phyloP scores from a whole-genome alignment of 2,329 filamentous ascomycete species.

The Colletotrichum abscissum region DNA sequence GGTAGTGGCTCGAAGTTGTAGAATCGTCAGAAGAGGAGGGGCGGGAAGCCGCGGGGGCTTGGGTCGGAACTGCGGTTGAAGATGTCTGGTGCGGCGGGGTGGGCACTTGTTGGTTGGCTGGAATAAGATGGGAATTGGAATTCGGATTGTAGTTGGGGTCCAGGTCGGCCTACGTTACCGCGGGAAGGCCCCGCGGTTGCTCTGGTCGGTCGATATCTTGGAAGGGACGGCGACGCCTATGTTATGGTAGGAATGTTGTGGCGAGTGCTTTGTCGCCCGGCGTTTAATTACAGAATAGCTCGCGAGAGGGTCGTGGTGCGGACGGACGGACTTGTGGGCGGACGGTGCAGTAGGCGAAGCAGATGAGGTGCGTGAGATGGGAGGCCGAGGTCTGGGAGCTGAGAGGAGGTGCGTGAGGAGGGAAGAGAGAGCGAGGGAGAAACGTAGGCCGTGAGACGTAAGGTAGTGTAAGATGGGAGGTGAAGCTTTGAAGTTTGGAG shows the following conservation, averaged over 20 bases:
- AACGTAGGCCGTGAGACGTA: neutral
- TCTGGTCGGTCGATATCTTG: conserved; percentile 31
- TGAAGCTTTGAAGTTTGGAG: conserved; percentile 31
- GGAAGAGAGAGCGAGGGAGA: neutral
- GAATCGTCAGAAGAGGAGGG: conserved; percentile 34
- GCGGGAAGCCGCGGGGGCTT: conserved; percentile 45
- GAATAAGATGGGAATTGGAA: conserved; percentile 46
- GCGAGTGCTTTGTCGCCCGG: conserved; percentile 27
- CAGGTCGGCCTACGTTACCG: conserved; percentile 53
- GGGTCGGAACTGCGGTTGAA: conserved; percentile 58
- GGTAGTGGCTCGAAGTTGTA: conserved; percentile 37
- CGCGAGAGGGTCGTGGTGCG: conserved; percentile 1
- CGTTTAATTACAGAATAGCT: conserved; percentile 31
- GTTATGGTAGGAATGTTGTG: conserved; percentile 28
- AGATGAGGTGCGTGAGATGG: conserved; percentile 13
- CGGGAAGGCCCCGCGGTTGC: conserved; percentile 51
- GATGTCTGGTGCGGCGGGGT: conserved; percentile 63
- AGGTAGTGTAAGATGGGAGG: conserved; percentile 14
- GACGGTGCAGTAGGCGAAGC: conserved; percentile 11
- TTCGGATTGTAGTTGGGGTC: conserved; percentile 47
- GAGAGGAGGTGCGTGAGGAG: conserved; percentile 9
- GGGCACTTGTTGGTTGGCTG: conserved; percentile 73
- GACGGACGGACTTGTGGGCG: conserved; percentile 10
- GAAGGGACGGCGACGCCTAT: conserved; percentile 11
- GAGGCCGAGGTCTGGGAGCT: conserved; percentile 27